Evolutionary conservation across 2,329 filamentous ascomycete genomes (phyloP).

Genomic region (Nemania diffusa): DNA sequence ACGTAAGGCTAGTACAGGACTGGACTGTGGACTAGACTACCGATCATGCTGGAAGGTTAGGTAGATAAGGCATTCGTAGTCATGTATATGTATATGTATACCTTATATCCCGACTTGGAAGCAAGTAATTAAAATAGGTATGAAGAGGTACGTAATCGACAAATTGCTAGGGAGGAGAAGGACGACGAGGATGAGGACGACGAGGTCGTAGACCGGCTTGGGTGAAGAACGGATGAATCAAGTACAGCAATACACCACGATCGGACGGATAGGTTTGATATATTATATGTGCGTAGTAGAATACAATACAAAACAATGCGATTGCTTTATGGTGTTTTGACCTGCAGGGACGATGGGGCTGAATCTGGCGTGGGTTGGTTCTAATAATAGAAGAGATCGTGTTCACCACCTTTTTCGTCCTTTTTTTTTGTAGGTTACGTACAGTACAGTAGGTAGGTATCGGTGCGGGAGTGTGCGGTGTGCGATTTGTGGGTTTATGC

Average conservation of each 20-base stretch:
- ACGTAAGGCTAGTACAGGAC: not conserved
- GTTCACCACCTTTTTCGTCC: slow-evolving; percentile 49
- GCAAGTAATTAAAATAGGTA: not conserved
- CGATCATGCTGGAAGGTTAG: not conserved
- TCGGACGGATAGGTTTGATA: not conserved
- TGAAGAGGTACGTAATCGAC: too few species aligned
- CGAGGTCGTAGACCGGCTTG: not conserved
- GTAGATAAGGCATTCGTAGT: too few species aligned
- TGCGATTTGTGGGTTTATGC: slow-evolving; percentile 23
- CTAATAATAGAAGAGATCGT: slow-evolving; percentile 64
- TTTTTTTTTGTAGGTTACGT: slow-evolving; percentile 24
- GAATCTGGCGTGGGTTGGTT: slow-evolving; percentile 61
- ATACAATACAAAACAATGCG: slow-evolving; percentile 22
- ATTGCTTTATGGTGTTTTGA: slow-evolving; percentile 38
- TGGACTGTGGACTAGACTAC: not conserved
- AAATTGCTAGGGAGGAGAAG: too few species aligned
- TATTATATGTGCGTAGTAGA: not conserved
- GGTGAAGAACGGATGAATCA: not conserved
- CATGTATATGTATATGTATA: too few species aligned
- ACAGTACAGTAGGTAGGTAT: slow-evolving; percentile 27
- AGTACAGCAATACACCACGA: slow-evolving; percentile 42
- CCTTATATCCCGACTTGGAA: too few species aligned
- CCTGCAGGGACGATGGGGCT: slow-evolving; percentile 58
- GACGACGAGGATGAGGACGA: too few species aligned
- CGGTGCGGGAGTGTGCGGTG: slow-evolving; percentile 31